Conservation (phyloP, 2,329 filamentous ascomycete genomes). For the Fusarium sarcochroum region DNA sequence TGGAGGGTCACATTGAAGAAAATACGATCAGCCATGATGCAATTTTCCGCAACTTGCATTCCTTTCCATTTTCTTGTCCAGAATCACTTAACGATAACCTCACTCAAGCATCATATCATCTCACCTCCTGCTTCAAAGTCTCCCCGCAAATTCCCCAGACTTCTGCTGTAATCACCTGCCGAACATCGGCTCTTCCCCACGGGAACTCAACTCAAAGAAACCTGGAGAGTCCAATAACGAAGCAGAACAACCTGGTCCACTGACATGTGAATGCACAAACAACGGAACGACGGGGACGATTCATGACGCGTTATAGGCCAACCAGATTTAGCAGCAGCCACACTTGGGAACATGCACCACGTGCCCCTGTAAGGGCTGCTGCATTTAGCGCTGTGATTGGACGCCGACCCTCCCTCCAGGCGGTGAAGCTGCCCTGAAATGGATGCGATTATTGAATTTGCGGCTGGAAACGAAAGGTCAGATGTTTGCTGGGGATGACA, state of each 20-base stretch:
- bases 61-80: not conserved
- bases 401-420: conserved; percentile 14
- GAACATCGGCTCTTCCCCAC: conserved; percentile 25
- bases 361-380: conserved; percentile 28
- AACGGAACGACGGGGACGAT: conserved; percentile 4
- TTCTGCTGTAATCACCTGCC: conserved; percentile 39
- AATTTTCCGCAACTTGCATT: conserved; percentile 4
- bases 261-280: conserved; percentile 39
- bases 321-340: conserved; percentile 19
- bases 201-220: not conserved
- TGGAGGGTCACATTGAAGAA: conserved; percentile 17
- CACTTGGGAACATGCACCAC: conserved; percentile 32
- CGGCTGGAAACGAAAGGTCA: conserved; percentile 11
- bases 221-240: conserved; percentile 34
- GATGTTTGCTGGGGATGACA: conserved; percentile 22
- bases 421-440: conserved; percentile 35
- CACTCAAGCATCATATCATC: conserved; percentile 4
- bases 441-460: conserved; percentile 3
- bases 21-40: conserved; percentile 22
- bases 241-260: not conserved
- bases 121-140: no score
- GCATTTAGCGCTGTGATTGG: conserved; percentile 23
- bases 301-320: conserved; percentile 29
- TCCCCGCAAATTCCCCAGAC: conserved; percentile 45
- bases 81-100: not conserved